Evolutionary conservation across 2,329 filamentous ascomycete genomes (phyloP).

Genomic region (Teratosphaeriaceae sp.): DNA sequence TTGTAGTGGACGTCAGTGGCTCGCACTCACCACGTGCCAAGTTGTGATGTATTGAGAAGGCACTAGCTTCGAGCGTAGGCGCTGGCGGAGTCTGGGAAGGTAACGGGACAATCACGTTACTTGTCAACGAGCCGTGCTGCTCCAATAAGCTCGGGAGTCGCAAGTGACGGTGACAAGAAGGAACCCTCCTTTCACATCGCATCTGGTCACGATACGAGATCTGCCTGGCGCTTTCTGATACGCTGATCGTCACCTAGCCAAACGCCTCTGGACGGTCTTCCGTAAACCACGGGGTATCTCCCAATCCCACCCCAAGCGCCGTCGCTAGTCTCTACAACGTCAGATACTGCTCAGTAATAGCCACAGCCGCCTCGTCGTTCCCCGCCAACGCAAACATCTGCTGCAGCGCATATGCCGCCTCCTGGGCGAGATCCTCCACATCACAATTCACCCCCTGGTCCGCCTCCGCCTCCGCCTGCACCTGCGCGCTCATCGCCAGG

Average conservation of each 20-base stretch:
- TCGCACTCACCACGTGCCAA: not conserved
- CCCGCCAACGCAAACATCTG: slow-evolving; percentile 59
- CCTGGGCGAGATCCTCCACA: slow-evolving; percentile 55
- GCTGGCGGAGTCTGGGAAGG: not conserved
- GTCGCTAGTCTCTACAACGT: slow-evolving; percentile 36
- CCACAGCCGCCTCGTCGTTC: slow-evolving; percentile 53
- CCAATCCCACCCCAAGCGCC: too few relatives aligned
- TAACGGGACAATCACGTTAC: too few relatives aligned
- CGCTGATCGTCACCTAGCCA: too few relatives aligned
- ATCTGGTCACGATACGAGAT: too few relatives aligned
- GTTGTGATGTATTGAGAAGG: not conserved
- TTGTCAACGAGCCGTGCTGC: too few relatives aligned
- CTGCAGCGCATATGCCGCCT: slow-evolving; percentile 71
- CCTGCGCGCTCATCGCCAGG: slow-evolving; percentile 43
- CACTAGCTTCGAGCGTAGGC: not conserved
- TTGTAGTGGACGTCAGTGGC: slow-evolving; percentile 2
- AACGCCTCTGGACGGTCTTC: too few relatives aligned
- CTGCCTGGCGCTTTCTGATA: too few relatives aligned
- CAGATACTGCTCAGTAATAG: slow-evolving; percentile 52
- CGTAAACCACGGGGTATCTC: too few relatives aligned
- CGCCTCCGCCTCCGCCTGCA: slow-evolving; percentile 27
- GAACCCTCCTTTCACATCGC: too few relatives aligned
- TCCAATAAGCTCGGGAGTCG: too few relatives aligned
- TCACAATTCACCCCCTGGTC: slow-evolving; percentile 17
- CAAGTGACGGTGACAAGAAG: too few relatives aligned